phyloP scores from a whole-genome alignment of 306 rosid genomes.

The Gastrolobium villosum region DNA sequence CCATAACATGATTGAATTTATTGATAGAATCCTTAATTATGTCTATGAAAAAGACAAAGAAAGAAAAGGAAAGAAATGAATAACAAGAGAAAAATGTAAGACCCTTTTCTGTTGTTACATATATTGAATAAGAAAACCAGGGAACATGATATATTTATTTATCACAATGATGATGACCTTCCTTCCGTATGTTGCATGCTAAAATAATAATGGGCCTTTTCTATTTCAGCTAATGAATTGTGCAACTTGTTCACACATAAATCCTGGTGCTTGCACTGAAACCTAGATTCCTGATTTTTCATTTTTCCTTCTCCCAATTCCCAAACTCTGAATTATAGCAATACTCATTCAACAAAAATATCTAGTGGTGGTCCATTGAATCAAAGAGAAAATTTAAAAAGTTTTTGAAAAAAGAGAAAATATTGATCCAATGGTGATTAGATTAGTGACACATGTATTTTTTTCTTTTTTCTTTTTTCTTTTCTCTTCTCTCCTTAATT shows the following conservation, averaged over 20 bases:
- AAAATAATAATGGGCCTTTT: conserved; percentile 60
- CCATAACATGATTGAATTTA: conserved; percentile 49
- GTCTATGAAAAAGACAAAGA: conserved; percentile 44
- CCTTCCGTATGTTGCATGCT: conserved; percentile 66
- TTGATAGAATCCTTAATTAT: conserved; percentile 46
- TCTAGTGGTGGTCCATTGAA: conserved; percentile 52
- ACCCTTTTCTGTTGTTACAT: conserved; percentile 45
- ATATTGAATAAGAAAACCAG: conserved; percentile 51
- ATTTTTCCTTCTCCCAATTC: neutral
- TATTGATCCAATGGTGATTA: too few relatives aligned
- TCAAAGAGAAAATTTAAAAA: too few relatives aligned
- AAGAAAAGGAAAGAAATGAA: neutral
- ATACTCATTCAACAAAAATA: conserved; percentile 40
- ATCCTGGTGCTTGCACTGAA: conserved; percentile 54
- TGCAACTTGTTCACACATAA: conserved; percentile 62
- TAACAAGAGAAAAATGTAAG: conserved; percentile 31
- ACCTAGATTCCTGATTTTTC: conserved; percentile 42
- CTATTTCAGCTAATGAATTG: conserved; percentile 51
- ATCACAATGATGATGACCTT: conserved; percentile 49
- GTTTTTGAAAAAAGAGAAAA: too few relatives aligned
- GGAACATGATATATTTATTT: conserved; percentile 49
- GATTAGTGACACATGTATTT: too few relatives aligned
- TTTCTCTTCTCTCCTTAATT: too few relatives aligned
- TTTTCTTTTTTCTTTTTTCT: too few relatives aligned
- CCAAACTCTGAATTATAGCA: conserved; percentile 41